phyloP scores from a whole-genome alignment of 305 asterid species.

The Plantago rigida region DNA sequence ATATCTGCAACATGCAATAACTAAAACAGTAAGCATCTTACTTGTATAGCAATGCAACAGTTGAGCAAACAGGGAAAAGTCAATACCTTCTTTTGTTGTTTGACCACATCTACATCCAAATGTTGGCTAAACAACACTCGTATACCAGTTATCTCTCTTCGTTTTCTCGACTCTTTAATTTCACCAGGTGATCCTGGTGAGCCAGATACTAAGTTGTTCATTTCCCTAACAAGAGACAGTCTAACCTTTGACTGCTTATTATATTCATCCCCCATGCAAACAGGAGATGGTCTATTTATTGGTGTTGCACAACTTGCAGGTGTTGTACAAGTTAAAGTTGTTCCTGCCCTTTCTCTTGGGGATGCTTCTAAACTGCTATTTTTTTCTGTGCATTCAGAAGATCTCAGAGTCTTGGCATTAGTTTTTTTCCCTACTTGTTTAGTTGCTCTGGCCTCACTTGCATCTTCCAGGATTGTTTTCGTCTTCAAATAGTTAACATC shows the following conservation, averaged over 20 bases:
- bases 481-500: background rate
- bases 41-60: constrained; percentile 13
- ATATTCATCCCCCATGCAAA: constrained; percentile 94
- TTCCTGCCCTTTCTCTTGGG: constrained; percentile 29
- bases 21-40: constrained; percentile 15
- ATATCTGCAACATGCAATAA: constrained; percentile 37
- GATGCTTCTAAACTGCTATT: constrained; percentile 36
- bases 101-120: constrained; percentile 59
- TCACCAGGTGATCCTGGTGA: constrained; percentile 29
- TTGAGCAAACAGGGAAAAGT: constrained; percentile 5
- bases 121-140: constrained; percentile 89
- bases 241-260: constrained; percentile 44
- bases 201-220: constrained; percentile 29
- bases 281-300: constrained; percentile 48
- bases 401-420: background rate
- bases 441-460: background rate
- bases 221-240: constrained; percentile 51
- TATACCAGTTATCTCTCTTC: constrained; percentile 58
- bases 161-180: constrained; percentile 50
- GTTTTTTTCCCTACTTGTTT: background rate
- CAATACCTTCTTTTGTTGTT: constrained; percentile 72
- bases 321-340: constrained; percentile 37
- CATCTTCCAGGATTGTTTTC: background rate
- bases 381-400: constrained; percentile 28
- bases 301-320: constrained; percentile 44